phyloP scores from a whole-genome alignment of 768 basidiomycete genomes.

The Rhizopogon sp. region DNA sequence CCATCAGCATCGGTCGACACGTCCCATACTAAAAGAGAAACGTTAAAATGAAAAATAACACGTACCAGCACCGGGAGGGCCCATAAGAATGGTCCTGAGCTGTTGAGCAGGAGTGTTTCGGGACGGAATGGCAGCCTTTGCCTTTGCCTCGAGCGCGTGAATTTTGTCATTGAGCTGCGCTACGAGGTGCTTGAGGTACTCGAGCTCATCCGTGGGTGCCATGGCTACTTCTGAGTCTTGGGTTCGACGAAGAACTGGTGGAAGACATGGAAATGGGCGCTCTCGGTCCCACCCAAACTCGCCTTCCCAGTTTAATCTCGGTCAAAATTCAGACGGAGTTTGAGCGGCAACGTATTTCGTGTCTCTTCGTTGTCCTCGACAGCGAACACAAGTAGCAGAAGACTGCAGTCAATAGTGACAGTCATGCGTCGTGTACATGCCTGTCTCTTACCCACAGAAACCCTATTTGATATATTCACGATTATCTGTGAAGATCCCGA shows the following conservation, averaged over 20 bases:
- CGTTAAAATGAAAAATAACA: constrained; percentile 4
- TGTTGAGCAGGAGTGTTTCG: constrained; percentile 65
- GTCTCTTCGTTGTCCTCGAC: neutral
- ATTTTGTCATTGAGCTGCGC: constrained; percentile 91
- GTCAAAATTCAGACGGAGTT: constrained; percentile 17
- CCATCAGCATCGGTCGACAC: neutral
- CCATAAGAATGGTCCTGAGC: constrained; percentile 88
- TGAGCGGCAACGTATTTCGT: neutral
- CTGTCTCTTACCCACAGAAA: no score
- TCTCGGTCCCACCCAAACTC: neutral
- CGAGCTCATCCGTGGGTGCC: constrained; percentile 75
- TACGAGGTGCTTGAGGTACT: constrained; percentile 92
- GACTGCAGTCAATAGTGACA: no score
- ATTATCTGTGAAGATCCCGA: no score
- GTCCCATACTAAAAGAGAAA: neutral
- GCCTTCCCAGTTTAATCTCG: constrained; percentile 4
- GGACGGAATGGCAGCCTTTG: constrained; percentile 39
- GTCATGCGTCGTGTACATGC: no score
- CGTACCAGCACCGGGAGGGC: constrained; percentile 95
- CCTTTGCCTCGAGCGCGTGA: constrained; percentile 62
- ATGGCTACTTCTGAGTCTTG: constrained; percentile 28
- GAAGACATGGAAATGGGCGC: constrained; percentile 2
- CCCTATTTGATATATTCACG: no score
- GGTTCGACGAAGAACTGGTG: neutral
- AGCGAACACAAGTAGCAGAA: no score